Base-by-base conservation (phyloP, 2,329 filamentous ascomycete species). In the Diplodia sapinea region DNA sequence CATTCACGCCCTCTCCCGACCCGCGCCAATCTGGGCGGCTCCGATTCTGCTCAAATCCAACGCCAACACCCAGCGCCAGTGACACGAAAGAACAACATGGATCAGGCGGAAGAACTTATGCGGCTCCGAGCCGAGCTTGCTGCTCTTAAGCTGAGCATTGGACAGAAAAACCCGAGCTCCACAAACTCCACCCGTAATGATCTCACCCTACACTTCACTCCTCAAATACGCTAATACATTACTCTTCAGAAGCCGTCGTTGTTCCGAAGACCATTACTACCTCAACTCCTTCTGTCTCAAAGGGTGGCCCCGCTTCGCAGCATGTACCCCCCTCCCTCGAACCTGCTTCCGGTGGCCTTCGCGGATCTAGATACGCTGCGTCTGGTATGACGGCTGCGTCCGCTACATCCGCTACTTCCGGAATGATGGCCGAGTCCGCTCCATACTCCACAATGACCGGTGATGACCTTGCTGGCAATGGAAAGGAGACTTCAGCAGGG, bases 1-100 rank as follows among this genome's bases (percentile, higher is more conserved):
- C 62, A 55, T 36, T 65, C 62, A 33, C 62, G 62, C 47, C 59
- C 59, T 51, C 47, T 63, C 7, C 59, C 59, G 23, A n/a, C 43
- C n/a, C 26, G 2, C 15, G 47, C 11, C 33, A 12, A 36, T 36
- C 33, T 11, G 33, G 33, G 33, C 3, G 33, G 33, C 33, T 36
- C 33, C 33, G 33, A 23, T 7, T 12, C 23, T 2, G 13, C 9
- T 26, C 50, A 11, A 15, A 17, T 6, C 20, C 29, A 36, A 33
- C 13, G 15, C 33, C 17, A 1, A 15, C 17, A n/a, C 15, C 15
- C n/a, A 12, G 9, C n/a, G 54, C 8, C n/a, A 26, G 23, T 26
- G 50, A 11, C 56, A 12, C 23, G 5, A 13, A 26, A 61, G 59
- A n/a, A 9, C 31, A 17, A 61, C 15, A 63, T 63, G 59, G 59